These are phyloP conservation scores for Akanthomyces uredinophilus DNA, from an alignment of 2,329 filamentous ascomycete species.

Conservation along the genomic window DNA sequence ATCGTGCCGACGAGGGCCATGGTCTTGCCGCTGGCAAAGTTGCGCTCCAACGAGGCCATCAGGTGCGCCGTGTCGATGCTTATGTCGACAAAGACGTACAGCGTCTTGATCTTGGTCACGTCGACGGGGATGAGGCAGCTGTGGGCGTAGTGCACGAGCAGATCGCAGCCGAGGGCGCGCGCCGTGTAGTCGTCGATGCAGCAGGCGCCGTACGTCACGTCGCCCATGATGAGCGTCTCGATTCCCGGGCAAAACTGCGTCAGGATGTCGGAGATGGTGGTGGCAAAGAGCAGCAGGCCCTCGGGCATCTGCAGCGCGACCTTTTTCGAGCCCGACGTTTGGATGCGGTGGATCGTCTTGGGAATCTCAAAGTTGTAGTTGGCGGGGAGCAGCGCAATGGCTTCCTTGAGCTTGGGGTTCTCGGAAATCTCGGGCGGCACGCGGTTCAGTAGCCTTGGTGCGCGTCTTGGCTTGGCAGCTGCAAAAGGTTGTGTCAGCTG, in stretches of 20 bases:
- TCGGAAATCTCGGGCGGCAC: conserved; percentile 83
- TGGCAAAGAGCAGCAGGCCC: conserved; percentile 89
- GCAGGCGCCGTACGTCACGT: conserved; percentile 97
- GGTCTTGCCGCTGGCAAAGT: conserved; percentile 78
- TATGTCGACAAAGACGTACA: conserved; percentile 98
- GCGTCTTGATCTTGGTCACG: conserved; percentile 91
- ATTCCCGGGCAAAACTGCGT: conserved; percentile 88
- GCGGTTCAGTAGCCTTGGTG: conserved; percentile 80
- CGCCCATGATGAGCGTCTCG: conserved; percentile 96
- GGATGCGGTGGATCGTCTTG: conserved; percentile 94
- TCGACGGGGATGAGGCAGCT: conserved; percentile 95
- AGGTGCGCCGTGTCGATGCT: conserved; percentile 89
- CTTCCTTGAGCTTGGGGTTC: conserved; percentile 78
- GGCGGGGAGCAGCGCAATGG: conserved; percentile 78
- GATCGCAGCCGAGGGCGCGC: conserved; percentile 84
- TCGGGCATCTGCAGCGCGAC: conserved; percentile 97
- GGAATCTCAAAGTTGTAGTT: conserved; percentile 99
- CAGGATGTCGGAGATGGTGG: conserved; percentile 94
- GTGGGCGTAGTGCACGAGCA: conserved; percentile 95
- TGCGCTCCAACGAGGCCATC: conserved; percentile 78
- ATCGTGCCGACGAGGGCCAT: conserved; percentile 95
- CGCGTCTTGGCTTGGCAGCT: conserved; percentile 68
- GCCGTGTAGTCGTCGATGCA: conserved; percentile 99
- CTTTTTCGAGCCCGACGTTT: conserved; percentile 69
- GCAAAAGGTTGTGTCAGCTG: conserved; percentile 1